A percentile compares a stretch with the other conserved stretches of the same genome.
phyloP scores from a whole-genome alignment of 2,329 filamentous ascomycete species.

The Pseudogymnoascus sp. region DNA sequence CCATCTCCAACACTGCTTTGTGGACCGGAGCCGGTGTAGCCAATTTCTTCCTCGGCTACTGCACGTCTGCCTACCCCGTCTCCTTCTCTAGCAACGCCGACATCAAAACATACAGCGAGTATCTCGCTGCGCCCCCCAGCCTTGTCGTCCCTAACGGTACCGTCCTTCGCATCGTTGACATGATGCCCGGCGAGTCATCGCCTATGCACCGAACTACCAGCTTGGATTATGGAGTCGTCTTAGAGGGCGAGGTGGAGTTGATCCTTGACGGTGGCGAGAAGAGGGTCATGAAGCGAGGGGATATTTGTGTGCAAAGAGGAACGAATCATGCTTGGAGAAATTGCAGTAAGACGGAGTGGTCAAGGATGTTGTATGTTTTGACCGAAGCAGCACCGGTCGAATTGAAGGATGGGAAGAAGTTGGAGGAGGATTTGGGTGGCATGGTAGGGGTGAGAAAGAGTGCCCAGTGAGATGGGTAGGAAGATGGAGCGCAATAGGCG shows the following conservation, averaged over 20 bases:
- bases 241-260: slow-evolving; percentile 35
- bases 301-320: slow-evolving; percentile 37
- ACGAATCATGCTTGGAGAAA: slow-evolving; percentile 37
- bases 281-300: slow-evolving; percentile 32
- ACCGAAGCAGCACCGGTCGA: slow-evolving; percentile 11
- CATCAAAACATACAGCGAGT: slow-evolving; percentile 15
- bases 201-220: slow-evolving; percentile 37
- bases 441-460: slow-evolving; percentile 16
- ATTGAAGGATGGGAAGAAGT: slow-evolving; percentile 1
- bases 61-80: slow-evolving; percentile 19
- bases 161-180: slow-evolving; percentile 22
- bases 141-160: slow-evolving; percentile 17
- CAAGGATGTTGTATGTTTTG: slow-evolving; percentile 24
- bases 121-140: slow-evolving; percentile 19
- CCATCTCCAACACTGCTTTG: slow-evolving; percentile 15
- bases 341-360: slow-evolving; percentile 17
- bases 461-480: neutral
- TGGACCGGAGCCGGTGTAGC: slow-evolving; percentile 14
- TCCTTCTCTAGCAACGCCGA: slow-evolving; percentile 13
- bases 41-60: slow-evolving; percentile 23
- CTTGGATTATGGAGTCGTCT: slow-evolving; percentile 35
- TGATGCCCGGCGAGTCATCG: slow-evolving; percentile 16
- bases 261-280: slow-evolving; percentile 35
- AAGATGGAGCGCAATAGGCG: neutral
- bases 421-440: slow-evolving; percentile 16